Evolutionary conservation across 345 rosid genomes (phyloP), one percentile per base, ranked within the genome.

Genomic region (Conringia planisiliqua): DNA sequence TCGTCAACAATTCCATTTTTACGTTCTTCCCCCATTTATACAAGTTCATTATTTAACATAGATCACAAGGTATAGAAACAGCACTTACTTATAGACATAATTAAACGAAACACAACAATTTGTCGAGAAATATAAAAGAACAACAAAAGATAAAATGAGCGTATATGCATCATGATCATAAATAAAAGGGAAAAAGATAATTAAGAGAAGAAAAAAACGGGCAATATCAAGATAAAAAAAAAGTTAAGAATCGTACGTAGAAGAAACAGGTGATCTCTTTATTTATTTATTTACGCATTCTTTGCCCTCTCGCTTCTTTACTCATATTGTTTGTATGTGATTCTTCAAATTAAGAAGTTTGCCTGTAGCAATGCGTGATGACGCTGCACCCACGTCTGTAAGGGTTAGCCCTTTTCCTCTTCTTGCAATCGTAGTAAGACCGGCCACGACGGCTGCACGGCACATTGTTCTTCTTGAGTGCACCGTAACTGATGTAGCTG

Each of bases 361-460:
- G 9, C 69, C 90, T 79, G 55, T 63, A 26, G 57, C 88, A 87
- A 66, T 66, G 81, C 0, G 90, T 83, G 38, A 87, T 74, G 46
- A n/a, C 68, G 36, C 87, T 79, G 81, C 90, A 87, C 1, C 88
- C 88, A 54, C 88, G 85, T 0, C 48, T 77, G 58, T 83, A 87
- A 51, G 86, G 89, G 75, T 87, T 87, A 44, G 84, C 86, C 67
- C 16, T 63, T 11, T 36, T 66, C 64, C 74, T 57, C 54, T 22
- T 33, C 5, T 48, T 57, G 69, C 91, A 87, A 51, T 83, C 79
- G 56, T 87, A 87, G 82, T 85, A 85, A 47, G 89, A 87, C 3
- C 59, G 30, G 54, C 91, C 89, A 12, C 83, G 79, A 30, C 65
- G 62, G 52, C 43, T 73, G 62, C 89, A 85, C 2, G 91, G 91